phyloP scores from a whole-genome alignment of 768 basidiomycete species.

The Pleurotus salmoneostramineus region DNA sequence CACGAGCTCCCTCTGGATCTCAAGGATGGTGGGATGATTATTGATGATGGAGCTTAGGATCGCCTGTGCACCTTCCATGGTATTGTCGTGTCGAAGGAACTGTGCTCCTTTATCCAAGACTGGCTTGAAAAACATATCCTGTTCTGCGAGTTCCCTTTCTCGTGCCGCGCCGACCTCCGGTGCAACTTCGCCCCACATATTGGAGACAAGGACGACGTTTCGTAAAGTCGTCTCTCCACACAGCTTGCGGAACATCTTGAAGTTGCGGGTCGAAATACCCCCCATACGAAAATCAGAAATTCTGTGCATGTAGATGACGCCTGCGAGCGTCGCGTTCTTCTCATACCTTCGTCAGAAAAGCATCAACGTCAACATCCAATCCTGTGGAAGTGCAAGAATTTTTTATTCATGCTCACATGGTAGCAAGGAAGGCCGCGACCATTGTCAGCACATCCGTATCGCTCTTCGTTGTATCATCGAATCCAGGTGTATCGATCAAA shows the following conservation, averaged over 20 bases:
- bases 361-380: no score
- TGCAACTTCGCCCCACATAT: constrained; percentile 38
- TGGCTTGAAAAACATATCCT: constrained; percentile 47
- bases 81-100: constrained; percentile 38
- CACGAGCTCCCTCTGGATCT: constrained; percentile 18
- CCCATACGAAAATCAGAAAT: constrained; percentile 37
- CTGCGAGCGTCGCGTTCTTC: constrained; percentile 23
- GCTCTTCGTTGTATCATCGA: constrained; percentile 30
- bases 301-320: constrained; percentile 41
- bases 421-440: constrained; percentile 18
- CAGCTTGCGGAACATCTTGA: constrained; percentile 40
- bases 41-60: constrained; percentile 27
- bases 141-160: constrained; percentile 38
- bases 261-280: constrained; percentile 35
- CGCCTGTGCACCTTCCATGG: constrained; percentile 24
- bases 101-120: constrained; percentile 46
- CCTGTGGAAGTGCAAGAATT: no score
- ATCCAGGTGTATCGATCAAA: constrained; percentile 39
- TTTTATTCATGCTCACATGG: constrained; percentile 4
- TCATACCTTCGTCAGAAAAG: constrained; percentile 10
- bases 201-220: constrained; percentile 45
- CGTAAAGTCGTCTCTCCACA: constrained; percentile 37
- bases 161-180: constrained; percentile 30
- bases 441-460: constrained; percentile 29
- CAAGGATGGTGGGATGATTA: constrained; percentile 11